A percentile compares a stretch with the other conserved stretches of the same genome.
These are phyloP conservation scores for Dioscorea zingiberensis DNA, from an alignment of 106 monocot genomes.

Conservation along the genomic window DNA sequence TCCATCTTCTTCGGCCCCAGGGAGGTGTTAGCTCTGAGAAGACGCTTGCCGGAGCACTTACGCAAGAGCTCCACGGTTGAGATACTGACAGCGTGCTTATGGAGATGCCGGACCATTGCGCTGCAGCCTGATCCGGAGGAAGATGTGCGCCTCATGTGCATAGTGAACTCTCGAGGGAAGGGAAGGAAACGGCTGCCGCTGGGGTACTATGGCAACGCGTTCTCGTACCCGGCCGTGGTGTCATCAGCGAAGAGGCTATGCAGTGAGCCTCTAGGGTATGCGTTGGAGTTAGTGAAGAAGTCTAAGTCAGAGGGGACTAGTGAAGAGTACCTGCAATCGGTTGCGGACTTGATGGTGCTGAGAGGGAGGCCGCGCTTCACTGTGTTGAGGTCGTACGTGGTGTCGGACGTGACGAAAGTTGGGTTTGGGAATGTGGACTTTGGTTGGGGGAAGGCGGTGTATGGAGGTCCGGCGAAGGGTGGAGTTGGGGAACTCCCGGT, in stretches of 20 bases:
- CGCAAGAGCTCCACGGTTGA: constrained; percentile 27
- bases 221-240: constrained; percentile 31
- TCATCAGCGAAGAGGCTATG: constrained; percentile 27
- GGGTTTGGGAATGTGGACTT: constrained; percentile 38
- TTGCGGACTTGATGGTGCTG: constrained; percentile 45
- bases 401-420: constrained; percentile 37
- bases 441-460: constrained; percentile 47
- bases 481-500: constrained; percentile 20
- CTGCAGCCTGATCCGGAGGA: constrained; percentile 23
- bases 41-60: constrained; percentile 20
- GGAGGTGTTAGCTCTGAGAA: constrained; percentile 24
- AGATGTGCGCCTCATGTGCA: constrained; percentile 36
- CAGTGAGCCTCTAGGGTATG: constrained; percentile 26
- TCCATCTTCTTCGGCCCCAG: constrained; percentile 43
- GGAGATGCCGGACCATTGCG: constrained; percentile 40
- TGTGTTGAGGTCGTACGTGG: constrained; percentile 17
- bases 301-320: constrained; percentile 21
- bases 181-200: constrained; percentile 12
- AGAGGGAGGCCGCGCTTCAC: constrained; percentile 34
- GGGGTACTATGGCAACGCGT: constrained; percentile 58
- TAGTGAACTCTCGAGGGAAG: constrained; percentile 31
- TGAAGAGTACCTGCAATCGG: constrained; percentile 44
- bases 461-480: constrained; percentile 46
- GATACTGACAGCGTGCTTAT: constrained; percentile 41
- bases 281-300: constrained; percentile 34